Base-by-base conservation (phyloP, 1,284 basidiomycete species). In the Leccinum discolor region DNA sequence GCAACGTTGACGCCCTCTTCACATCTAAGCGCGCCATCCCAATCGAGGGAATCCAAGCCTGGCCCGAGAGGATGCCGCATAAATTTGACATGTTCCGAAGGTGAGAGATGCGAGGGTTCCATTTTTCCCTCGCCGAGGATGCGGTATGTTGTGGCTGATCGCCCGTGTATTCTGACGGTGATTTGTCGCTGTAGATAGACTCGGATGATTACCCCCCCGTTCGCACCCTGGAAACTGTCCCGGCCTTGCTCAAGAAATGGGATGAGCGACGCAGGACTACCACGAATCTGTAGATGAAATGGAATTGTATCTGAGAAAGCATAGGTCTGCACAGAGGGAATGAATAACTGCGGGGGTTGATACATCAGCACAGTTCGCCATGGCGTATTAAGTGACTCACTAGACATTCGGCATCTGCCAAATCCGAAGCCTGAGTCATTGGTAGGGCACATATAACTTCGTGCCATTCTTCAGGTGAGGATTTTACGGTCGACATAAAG, bases 221-320 rank as follows among this genome's bases (percentile, higher is more conserved):
- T 58, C 23, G 56, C 56, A 23, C 42, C 63, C n/a, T 54, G 67
- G 32, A 12, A 8, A 8, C 29, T n/a, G 10, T 23, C 65, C 42
- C 56, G 68, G 7, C 63, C 62, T 59, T 71, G 71, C 23, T 68
- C 74, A 47, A 76, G 61, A 64, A 78, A 77, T 32, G 67, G 72
- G 5, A 62, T 35, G n/a, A 78, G 71, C 18, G 75, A 78, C 12
- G 65, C 58, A 4, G 69, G 59, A 52, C 59, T 68, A n/a, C 74
- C 76, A 38, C 71, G 68, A 63, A 78, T 68, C 56, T 78, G 74
- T 38, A 78, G 52, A 59, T 78, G 76, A 47, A 78, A 73, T 32
- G 74, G 76, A 14, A 78, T 78, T n/a, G 61, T 66, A 42, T 76
- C 76, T 14, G 75, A 74, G 42, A 73, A 42, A 5, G 75, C 72